Base-by-base conservation (phyloP, 192 early-diverging fungal genomes). In the Linnemannia zychae region DNA sequence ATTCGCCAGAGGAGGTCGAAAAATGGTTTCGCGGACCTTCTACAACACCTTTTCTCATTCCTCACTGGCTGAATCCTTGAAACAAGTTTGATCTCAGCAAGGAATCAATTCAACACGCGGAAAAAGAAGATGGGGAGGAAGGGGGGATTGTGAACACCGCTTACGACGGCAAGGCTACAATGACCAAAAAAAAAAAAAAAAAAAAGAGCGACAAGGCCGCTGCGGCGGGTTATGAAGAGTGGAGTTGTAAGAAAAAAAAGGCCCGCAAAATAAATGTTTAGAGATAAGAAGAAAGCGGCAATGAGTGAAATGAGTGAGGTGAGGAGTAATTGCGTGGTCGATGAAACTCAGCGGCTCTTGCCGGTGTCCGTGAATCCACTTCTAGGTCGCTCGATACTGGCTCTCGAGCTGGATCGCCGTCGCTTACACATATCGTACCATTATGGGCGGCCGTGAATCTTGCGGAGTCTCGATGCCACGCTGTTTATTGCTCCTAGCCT, bases 1-100 rank as follows among this genome's bases (percentile, higher is more conserved):
- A 80, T 80, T 80, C 72, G 79, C 67, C 40, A 68, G 72, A 74
- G 79, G 79, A 70, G 52, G 34, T 80, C 74, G 66, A 80, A 75
- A 34, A 70, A 38, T 6, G 67, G 67, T 70, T 40, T 52, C 36
- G 79, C 79, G 79, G 79, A 34, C n/a, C 15, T 52, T 52, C 48
- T 48, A 78, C 60, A 31, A 60, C 4, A 18, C 36, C 40, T 48
- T 71, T 22, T 7, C 31, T 15, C 34, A 53, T 13, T 20, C 24
- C 9, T 79, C 28, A 72, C 50, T 50, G 71, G 71, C 60, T 12
- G 6, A 24, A 3, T 15, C 44, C 7, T 5, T 12, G 18, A 38
- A 20, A 16, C 31, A 31, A 49, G 20, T 75, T 80, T n/a, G 72
- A 80, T 80, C 79, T 80, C 79, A 80, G 78, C 38, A n/a, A n/a